Evolutionary conservation across 306 rosid species (phyloP), one percentile per base, ranked within the genome.

Genomic region (Astragalus glycyphyllos): DNA sequence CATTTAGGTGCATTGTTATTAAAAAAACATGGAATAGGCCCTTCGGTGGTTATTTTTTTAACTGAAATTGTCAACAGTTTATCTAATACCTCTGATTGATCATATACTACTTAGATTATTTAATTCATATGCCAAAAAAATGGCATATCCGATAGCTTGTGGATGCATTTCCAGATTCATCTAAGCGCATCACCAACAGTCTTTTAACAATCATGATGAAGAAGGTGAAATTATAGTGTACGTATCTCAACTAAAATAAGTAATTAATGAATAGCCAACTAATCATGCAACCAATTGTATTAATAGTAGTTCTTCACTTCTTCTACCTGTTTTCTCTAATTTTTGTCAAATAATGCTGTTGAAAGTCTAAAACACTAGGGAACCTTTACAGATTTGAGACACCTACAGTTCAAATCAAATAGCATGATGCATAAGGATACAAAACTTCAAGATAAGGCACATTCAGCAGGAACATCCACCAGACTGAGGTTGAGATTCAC

Each of bases 401-500:
- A 72, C 74, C 62, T 53, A 63, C 62, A 45, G 66, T 65, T 47
- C 48, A 17, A 44, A 77, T 61, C 56, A 71, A 79, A 69, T 58
- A 56, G 68, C 81, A 12, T 69, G 46, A 58, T 72, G 48, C 54
- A 23, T 47, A 41, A 65, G 40, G 57, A 72, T 67, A 58, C 69
- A 58, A 50, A 77, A 59, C 54, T 69, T 73, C 23, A 40, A 23
- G 44, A 68, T 31, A 77, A 48, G 54, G 65, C 64, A 49, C 44
- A 53, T 68, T 81, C 76, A 90, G 71, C 94, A 90, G 15, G 92
- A 85, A 56, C 91, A 90, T 64, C 92, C 90, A 46, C 91, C 79
- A 4, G 90, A 79, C 73, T 81, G 84, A 20, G 86, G 72, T 77
- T 83, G 94, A 15, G 91, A 69, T 73, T 82, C 34, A 57, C 57